Conservation (phyloP, 169 alveolate species). For the Neospora caninum region DNA sequence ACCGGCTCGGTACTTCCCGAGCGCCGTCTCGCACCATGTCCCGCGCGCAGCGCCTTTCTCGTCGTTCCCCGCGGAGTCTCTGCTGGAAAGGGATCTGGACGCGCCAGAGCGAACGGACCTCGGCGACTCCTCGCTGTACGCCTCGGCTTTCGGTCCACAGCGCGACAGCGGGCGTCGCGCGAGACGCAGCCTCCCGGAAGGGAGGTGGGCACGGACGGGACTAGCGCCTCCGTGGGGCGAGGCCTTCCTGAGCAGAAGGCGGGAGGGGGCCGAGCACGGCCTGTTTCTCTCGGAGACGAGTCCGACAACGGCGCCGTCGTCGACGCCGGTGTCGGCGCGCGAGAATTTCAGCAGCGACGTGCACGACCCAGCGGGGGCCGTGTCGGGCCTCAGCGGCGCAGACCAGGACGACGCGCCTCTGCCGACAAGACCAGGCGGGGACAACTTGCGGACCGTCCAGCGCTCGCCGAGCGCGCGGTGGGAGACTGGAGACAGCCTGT, state of each 20-base stretch:
- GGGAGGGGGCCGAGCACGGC: background rate
- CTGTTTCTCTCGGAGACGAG: background rate
- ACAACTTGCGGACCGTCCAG: background rate
- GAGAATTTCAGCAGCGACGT: background rate
- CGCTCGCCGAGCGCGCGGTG: background rate
- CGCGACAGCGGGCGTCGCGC: background rate
- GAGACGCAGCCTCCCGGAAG: background rate
- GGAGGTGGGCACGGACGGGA: background rate
- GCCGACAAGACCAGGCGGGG: background rate
- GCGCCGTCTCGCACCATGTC: background rate
- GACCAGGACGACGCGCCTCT: background rate
- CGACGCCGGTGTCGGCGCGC: background rate
- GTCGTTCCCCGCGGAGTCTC: too few species aligned
- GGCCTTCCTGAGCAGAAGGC: background rate
- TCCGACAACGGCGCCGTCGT: background rate
- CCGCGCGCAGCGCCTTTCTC: too few species aligned
- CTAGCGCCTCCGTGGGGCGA: constrained; percentile 1
- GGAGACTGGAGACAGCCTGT: background rate
- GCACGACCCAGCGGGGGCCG: background rate
- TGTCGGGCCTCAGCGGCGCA: background rate
- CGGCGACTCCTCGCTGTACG: too few species aligned
- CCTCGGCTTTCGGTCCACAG: too few species aligned
- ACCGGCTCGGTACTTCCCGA: background rate
- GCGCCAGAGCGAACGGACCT: too few species aligned
- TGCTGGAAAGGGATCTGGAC: too few species aligned